A percentile compares a stretch with the other conserved stretches of the same genome.
phyloP scores from a whole-genome alignment of 257 asterid genomes.

The Lantana camara region DNA sequence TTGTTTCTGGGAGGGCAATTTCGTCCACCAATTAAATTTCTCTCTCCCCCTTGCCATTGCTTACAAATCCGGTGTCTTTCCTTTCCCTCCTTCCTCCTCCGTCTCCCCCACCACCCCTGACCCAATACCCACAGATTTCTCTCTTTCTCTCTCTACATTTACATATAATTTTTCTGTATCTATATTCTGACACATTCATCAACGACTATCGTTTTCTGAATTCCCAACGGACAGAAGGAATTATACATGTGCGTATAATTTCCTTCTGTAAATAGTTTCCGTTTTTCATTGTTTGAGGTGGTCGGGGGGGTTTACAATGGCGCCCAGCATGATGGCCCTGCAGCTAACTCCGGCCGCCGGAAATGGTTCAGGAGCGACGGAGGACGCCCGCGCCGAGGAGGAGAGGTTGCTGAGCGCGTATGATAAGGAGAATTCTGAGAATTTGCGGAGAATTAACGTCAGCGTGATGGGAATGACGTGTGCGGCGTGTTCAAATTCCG shows the following conservation, averaged over 20 bases:
- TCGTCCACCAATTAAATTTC: slow-evolving; percentile 27
- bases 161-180: slow-evolving; percentile 1
- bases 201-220: not conserved
- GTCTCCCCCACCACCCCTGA: slow-evolving; percentile 12
- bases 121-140: slow-evolving; percentile 41
- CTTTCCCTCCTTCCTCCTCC: slow-evolving; percentile 14
- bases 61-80: slow-evolving; percentile 47
- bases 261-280: slow-evolving; percentile 18
- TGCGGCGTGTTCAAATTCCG: slow-evolving; percentile 96
- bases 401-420: slow-evolving; percentile 63
- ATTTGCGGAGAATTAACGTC: slow-evolving; percentile 72
- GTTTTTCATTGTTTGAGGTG: slow-evolving; percentile 12
- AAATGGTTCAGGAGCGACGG: slow-evolving; percentile 23
- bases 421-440: slow-evolving; percentile 46
- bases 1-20: slow-evolving; percentile 6
- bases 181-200: not conserved
- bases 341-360: slow-evolving; percentile 61
- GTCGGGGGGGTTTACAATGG: slow-evolving; percentile 44
- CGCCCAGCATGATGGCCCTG: slow-evolving; percentile 61
- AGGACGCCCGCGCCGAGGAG: slow-evolving; percentile 55
- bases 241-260: slow-evolving; percentile 18
- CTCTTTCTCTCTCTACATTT: slow-evolving; percentile 23
- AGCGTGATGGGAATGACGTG: slow-evolving; percentile 96
- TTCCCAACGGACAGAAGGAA: slow-evolving; percentile 25
- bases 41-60: slow-evolving; percentile 24